Evolutionary conservation across 1,284 basidiomycete genomes (phyloP).

Genomic region (Sanghuangporus sanghuang): DNA sequence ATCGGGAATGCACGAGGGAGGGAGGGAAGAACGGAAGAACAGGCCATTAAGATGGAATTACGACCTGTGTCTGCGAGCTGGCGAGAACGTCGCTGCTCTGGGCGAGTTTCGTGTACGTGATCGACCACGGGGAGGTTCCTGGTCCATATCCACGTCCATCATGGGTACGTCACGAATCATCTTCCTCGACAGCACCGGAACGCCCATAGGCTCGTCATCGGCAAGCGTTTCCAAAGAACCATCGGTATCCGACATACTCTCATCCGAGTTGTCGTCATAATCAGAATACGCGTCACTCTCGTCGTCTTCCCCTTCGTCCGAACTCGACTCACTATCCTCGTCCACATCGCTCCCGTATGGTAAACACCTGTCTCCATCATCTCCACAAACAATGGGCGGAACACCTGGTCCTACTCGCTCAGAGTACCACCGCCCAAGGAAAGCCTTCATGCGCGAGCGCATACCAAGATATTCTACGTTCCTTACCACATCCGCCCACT

Average conservation of each 20-base stretch:
- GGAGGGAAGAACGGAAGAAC: background rate
- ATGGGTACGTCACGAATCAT: background rate
- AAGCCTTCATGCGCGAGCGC: slow-evolving; percentile 59
- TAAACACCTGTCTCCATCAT: slow-evolving; percentile 2
- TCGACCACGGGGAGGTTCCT: slow-evolving; percentile 13
- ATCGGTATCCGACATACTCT: slow-evolving; percentile 27
- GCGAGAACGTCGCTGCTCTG: slow-evolving; percentile 7
- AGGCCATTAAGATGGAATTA: background rate
- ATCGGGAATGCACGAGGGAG: background rate
- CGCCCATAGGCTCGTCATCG: slow-evolving; percentile 1
- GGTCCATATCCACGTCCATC: slow-evolving; percentile 2
- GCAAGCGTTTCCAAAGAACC: slow-evolving; percentile 8
- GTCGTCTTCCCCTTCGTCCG: slow-evolving; percentile 22
- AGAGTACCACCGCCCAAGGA: slow-evolving; percentile 61
- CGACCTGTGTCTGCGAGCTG: slow-evolving; percentile 3
- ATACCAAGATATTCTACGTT: slow-evolving; percentile 78
- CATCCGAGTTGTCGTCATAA: slow-evolving; percentile 22
- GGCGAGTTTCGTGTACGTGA: slow-evolving; percentile 11
- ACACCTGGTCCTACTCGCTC: slow-evolving; percentile 41
- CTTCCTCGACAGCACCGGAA: background rate
- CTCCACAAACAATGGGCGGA: slow-evolving; percentile 21
- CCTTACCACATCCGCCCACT: slow-evolving; percentile 75
- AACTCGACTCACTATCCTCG: slow-evolving; percentile 26
- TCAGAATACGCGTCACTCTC: slow-evolving; percentile 4
- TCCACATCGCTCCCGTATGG: slow-evolving; percentile 22